These are phyloP conservation scores for Purpureocillium lavendulum DNA, from an alignment of 2,329 filamentous ascomycete genomes.

Conservation along the genomic window DNA sequence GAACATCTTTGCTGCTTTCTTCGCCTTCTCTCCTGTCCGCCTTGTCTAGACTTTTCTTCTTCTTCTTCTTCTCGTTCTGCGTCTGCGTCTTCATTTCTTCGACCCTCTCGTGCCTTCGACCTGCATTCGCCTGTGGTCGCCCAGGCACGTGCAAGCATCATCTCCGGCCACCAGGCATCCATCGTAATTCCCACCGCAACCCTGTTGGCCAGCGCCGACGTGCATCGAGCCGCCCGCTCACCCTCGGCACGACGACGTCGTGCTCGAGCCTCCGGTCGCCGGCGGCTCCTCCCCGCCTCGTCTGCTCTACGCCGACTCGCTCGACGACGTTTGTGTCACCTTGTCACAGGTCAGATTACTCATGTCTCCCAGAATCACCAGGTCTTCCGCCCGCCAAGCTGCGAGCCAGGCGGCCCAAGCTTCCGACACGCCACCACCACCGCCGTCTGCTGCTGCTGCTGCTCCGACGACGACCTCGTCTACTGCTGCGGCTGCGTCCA, in stretches of 20 bases:
- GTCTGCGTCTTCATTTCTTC: no score
- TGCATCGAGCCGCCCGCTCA: conserved; percentile 1
- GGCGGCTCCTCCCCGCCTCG: background rate
- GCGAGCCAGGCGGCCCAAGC: conserved; percentile 49
- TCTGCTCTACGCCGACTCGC: conserved; percentile 10
- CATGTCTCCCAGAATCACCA: conserved; percentile 96
- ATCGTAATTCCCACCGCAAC: background rate
- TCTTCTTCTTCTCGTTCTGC: no score
- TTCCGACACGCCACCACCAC: conserved; percentile 30
- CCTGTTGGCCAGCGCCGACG: background rate
- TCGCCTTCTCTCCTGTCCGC: background rate
- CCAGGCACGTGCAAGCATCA: conserved; percentile 1
- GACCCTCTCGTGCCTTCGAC: background rate
- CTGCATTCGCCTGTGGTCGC: background rate
- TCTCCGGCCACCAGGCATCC: conserved; percentile 5
- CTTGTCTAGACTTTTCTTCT: background rate
- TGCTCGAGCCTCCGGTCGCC: conserved; percentile 3
- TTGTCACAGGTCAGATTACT: conserved; percentile 39
- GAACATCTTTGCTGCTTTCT: background rate
- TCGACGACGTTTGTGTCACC: conserved; percentile 17
- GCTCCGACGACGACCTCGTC: conserved; percentile 21
- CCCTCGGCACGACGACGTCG: background rate
- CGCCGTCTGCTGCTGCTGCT: no score
- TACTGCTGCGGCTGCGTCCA: conserved; percentile 29
- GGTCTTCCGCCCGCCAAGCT: conserved; percentile 87